These are phyloP conservation scores for Globisporangium nunn DNA, from an alignment of 352 stramenopile genomes.

Conservation along the genomic window DNA sequence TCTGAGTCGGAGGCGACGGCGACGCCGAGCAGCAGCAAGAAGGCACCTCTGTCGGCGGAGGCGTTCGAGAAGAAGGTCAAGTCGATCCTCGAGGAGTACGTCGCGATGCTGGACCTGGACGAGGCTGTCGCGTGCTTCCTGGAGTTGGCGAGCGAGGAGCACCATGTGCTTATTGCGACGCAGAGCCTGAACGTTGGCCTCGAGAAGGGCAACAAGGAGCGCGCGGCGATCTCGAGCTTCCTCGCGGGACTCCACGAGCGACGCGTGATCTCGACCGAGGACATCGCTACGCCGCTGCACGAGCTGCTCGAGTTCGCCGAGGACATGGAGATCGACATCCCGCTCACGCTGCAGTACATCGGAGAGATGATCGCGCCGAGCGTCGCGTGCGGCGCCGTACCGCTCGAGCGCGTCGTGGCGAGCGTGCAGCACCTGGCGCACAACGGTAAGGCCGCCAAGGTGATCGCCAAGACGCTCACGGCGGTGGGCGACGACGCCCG, in stretches of 20 bases:
- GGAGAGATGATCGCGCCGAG: slow-evolving; percentile 63
- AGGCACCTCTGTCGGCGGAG: slow-evolving; percentile 28
- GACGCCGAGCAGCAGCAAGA: slow-evolving; percentile 1
- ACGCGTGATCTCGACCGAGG: slow-evolving; percentile 35
- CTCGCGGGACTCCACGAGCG: slow-evolving; percentile 44
- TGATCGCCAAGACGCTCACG: slow-evolving; percentile 43
- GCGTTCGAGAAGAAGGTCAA: slow-evolving; percentile 83
- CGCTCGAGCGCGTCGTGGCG: slow-evolving; percentile 30
- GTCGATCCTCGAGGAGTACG: slow-evolving; percentile 81
- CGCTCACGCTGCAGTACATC: slow-evolving; percentile 61
- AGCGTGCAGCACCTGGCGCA: slow-evolving; percentile 39
- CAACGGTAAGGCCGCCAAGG: slow-evolving; percentile 60
- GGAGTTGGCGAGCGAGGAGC: slow-evolving; percentile 45
- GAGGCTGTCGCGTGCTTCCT: slow-evolving; percentile 47
- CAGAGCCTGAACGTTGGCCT: slow-evolving; percentile 60
- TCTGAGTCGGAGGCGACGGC: slow-evolving; percentile 2
- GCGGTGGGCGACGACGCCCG: slow-evolving; percentile 35
- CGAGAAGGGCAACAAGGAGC: slow-evolving; percentile 64
- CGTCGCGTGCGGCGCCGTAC: slow-evolving; percentile 34
- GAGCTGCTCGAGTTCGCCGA: slow-evolving; percentile 70
- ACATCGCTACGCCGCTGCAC: slow-evolving; percentile 30
- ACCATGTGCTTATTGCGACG: slow-evolving; percentile 42
- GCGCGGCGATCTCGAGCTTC: slow-evolving; percentile 41
- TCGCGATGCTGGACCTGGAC: slow-evolving; percentile 80
- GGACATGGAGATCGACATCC: slow-evolving; percentile 81